Evolutionary conservation across 2,329 filamentous ascomycete species (phyloP), one percentile per base, ranked within the genome.

Genomic region (Xylariales sp.): DNA sequence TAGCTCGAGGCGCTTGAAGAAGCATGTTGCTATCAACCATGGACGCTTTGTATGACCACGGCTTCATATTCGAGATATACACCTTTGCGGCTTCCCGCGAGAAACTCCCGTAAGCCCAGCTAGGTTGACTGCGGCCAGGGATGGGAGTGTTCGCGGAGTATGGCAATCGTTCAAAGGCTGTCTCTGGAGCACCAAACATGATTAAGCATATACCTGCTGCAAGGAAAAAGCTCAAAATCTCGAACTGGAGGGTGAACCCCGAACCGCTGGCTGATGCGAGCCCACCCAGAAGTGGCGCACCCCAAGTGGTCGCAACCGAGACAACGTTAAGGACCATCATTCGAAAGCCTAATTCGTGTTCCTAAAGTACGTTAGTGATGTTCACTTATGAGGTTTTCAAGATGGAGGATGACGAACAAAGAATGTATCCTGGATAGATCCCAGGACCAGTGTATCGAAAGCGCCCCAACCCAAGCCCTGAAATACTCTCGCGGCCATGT

Each of bases 401-500:
- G 5, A 32, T 14, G 2, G 14, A 28, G 9, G 3, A 18, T 3
- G 8, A 57, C 71, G 57, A 55, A 78, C 75, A 51, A 76, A 80
- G 53, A 70, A 80, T 2, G 72, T 73, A 48, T 81, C 77, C 34
- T 75, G 68, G 36, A 81, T 72, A 2, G 71, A 73, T 2, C 65
- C 67, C 22, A 72, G 57, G 21, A 77, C 62, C 28, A 80, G 56
- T 4, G 67, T 70, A 48, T 81, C 77, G 45, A 80, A 76, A 9
- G 71, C 69, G 5, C 76, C 76, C 72, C 77, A 78, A n/a, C 71
- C 76, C 0, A 80, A 42, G 1, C 75, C 76, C 51, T 80, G 74
- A 24, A 80, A 64, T 14, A 76, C 52, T 8, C 77, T 66, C 3
- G 74, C 70, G 0, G 65, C 66, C 66, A 79, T 69, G 51, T 70